A percentile compares a stretch with the other conserved stretches of the same genome.
These are phyloP conservation scores for Neurospora sp. DNA, from an alignment of 2,329 filamentous ascomycete species.

Conservation along the genomic window DNA sequence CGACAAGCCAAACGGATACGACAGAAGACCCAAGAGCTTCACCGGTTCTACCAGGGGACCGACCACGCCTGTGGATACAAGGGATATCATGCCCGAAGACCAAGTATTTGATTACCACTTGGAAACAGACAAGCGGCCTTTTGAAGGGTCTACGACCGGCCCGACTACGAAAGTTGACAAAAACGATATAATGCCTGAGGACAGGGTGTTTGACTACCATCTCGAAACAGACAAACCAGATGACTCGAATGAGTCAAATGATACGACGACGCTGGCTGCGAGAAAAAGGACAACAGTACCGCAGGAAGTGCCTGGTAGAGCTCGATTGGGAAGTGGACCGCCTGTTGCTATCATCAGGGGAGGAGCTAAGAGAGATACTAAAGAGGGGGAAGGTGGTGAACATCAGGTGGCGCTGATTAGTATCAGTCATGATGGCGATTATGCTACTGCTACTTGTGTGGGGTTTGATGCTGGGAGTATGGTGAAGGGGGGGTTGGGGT, in stretches of 20 bases:
- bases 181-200: background rate
- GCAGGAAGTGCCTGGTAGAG: conserved; percentile 6
- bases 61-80: background rate
- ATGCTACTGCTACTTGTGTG: conserved; percentile 62
- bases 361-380: conserved; percentile 10
- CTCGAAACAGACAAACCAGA: background rate
- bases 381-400: conserved; percentile 12
- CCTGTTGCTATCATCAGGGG: conserved; percentile 35
- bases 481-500: background rate
- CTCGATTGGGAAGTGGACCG: conserved; percentile 24
- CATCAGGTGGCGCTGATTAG: conserved; percentile 60
- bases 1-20: background rate
- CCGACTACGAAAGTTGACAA: background rate
- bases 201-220: background rate
- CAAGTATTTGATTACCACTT: background rate
- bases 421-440: conserved; percentile 82
- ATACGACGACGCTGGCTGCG: background rate
- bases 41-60: background rate
- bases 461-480: conserved; percentile 24
- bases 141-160: background rate
- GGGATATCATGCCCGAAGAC: background rate
- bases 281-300: conserved; percentile 13
- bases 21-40: background rate
- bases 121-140: background rate
- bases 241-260: background rate